These are phyloP conservation scores for Plantago ovata DNA, from an alignment of 257 asterid genomes.

Conservation along the genomic window DNA sequence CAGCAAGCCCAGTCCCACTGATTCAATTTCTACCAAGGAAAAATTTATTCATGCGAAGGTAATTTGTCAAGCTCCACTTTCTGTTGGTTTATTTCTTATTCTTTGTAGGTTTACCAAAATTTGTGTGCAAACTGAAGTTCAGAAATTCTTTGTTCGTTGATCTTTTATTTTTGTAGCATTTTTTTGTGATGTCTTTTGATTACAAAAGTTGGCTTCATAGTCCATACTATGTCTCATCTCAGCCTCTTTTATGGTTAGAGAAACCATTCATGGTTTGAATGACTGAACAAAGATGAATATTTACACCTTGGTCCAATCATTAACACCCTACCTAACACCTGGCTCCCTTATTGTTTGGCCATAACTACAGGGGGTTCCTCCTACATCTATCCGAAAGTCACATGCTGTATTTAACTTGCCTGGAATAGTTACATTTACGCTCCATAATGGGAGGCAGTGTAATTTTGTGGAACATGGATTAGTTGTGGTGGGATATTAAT, in stretches of 20 bases:
- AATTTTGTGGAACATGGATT: too few species aligned
- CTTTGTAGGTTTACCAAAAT: neutral
- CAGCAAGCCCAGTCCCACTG: constrained; percentile 74
- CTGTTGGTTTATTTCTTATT: neutral
- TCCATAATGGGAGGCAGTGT: too few species aligned
- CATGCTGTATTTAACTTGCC: too few species aligned
- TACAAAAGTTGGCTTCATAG: neutral
- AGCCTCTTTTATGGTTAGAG: constrained; percentile 7
- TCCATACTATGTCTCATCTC: constrained; percentile 8
- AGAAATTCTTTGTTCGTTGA: neutral
- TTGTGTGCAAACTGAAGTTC: neutral
- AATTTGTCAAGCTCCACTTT: constrained; percentile 10
- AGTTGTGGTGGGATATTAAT: too few species aligned
- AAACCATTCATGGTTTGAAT: neutral
- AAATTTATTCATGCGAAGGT: constrained; percentile 97
- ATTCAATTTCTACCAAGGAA: constrained; percentile 83
- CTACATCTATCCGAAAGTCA: too few species aligned
- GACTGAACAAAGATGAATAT: neutral
- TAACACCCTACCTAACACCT: too few species aligned
- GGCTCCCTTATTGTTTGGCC: too few species aligned
- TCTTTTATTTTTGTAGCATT: neutral
- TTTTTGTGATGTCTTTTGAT: neutral
- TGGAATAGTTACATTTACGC: too few species aligned
- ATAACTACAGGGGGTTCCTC: too few species aligned
- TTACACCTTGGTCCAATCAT: too few species aligned